Conservation (phyloP, 345 rosid genomes). For the Pugionium cornutum region DNA sequence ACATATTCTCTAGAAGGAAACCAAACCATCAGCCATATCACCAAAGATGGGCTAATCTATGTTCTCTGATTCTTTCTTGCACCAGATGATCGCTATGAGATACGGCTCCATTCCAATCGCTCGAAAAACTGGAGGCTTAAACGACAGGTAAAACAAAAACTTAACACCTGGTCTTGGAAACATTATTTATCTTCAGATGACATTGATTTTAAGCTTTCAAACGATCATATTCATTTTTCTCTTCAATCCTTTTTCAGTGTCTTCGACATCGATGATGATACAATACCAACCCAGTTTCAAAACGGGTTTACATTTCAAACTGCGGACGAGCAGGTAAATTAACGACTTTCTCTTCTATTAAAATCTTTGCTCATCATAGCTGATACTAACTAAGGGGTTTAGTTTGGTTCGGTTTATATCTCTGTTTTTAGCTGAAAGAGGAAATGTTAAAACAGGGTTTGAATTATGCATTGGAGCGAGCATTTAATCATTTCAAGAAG, state of each 20-base stretch:
- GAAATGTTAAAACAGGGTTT: conserved; percentile 50
- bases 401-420: conserved; percentile 15
- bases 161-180: neutral
- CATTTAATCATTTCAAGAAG: conserved; percentile 57
- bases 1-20: conserved; percentile 10
- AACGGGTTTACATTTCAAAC: conserved; percentile 72
- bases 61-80: conserved; percentile 17
- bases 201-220: conserved; percentile 15
- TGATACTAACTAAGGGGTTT: neutral
- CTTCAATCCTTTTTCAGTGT: conserved; percentile 49
- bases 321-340: conserved; percentile 78
- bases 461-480: conserved; percentile 68
- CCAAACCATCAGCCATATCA: conserved; percentile 10
- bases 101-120: conserved; percentile 86
- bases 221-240: conserved; percentile 13
- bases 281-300: conserved; percentile 63
- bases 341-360: neutral
- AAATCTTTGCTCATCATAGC: conserved; percentile 2
- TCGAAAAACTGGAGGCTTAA: conserved; percentile 90
- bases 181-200: conserved; percentile 2
- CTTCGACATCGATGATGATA: conserved; percentile 80
- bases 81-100: conserved; percentile 95
- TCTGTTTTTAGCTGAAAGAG: neutral
- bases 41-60: neutral
- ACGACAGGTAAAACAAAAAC: conserved; percentile 66